Conservation (phyloP, 306 rosid genomes). For the Quercus aquifolioides region DNA sequence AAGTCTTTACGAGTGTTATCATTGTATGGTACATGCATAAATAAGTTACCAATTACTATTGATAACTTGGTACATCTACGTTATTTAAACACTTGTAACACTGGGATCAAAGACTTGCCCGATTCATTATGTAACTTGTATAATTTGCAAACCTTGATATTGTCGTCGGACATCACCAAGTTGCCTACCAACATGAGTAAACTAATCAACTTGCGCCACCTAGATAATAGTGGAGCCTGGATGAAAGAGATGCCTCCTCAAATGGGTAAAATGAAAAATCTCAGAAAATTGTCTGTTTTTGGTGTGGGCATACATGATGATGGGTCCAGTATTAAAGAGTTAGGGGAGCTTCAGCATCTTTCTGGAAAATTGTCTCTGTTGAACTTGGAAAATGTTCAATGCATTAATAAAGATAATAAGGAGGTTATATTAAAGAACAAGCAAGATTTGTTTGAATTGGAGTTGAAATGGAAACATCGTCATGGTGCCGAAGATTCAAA, state of each 20-base stretch:
- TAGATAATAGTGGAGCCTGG: not conserved
- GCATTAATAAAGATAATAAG: too few species aligned
- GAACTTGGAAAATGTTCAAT: not conserved
- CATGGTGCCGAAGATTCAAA: not conserved
- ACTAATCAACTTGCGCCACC: not conserved
- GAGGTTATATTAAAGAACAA: too few species aligned
- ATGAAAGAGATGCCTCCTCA: not conserved
- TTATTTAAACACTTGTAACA: conserved; percentile 10
- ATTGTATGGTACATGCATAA: not conserved
- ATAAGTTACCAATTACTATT: not conserved
- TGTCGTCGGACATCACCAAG: not conserved
- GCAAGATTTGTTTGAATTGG: too few species aligned
- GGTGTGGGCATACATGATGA: not conserved
- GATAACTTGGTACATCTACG: conserved; percentile 14
- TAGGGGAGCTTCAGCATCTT: not conserved
- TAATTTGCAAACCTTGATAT: conserved; percentile 19
- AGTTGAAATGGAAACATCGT: too few species aligned
- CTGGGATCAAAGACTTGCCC: not conserved
- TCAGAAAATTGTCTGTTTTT: not conserved
- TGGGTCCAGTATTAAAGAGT: not conserved
- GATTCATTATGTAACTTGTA: conserved; percentile 16
- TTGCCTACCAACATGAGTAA: not conserved
- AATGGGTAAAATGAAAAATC: not conserved
- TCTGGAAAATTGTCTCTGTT: not conserved
- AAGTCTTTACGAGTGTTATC: conserved; percentile 11